These are phyloP conservation scores for Ustilago hordei DNA, from an alignment of 1,284 basidiomycete genomes.

Conservation along the genomic window DNA sequence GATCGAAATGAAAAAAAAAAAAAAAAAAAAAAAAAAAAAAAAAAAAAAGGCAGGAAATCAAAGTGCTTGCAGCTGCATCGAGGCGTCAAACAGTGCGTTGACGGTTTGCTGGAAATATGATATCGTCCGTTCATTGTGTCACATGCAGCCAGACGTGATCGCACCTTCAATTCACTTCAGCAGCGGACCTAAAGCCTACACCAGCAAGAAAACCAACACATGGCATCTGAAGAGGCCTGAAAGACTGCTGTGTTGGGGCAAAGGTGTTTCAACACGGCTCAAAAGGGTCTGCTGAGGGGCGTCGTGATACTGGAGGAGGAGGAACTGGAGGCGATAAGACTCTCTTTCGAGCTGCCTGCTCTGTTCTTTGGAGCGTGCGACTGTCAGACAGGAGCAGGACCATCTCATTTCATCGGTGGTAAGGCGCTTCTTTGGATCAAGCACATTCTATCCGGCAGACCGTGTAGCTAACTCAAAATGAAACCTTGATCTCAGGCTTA, in stretches of 20 bases:
- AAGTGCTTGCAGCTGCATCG: slow-evolving; percentile 7
- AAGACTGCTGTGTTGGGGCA: background rate
- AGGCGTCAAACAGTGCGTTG: slow-evolving; percentile 31
- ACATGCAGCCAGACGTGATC: background rate
- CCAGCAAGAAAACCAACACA: background rate
- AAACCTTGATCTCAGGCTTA: background rate
- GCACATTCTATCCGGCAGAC: slow-evolving; percentile 26
- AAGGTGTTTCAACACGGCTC: background rate
- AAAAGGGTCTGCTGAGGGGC: background rate
- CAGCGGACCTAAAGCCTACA: background rate
- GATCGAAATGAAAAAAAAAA: background rate
- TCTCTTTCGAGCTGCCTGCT: background rate
- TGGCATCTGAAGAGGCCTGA: background rate
- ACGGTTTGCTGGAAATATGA: background rate
- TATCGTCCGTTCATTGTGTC: slow-evolving; percentile 14
- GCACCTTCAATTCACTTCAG: background rate
- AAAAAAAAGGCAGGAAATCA: background rate
- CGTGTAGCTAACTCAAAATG: background rate
- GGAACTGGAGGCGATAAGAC: background rate
- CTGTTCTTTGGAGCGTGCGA: background rate
- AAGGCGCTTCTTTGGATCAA: slow-evolving; percentile 28
- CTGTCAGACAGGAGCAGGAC: background rate
- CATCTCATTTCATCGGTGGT: slow-evolving; percentile 3
- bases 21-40: background rate
- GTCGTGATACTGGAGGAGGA: background rate